These are phyloP conservation scores for Cryptosporidium sp. DNA, from an alignment of 169 alveolate species.

Conservation along the genomic window DNA sequence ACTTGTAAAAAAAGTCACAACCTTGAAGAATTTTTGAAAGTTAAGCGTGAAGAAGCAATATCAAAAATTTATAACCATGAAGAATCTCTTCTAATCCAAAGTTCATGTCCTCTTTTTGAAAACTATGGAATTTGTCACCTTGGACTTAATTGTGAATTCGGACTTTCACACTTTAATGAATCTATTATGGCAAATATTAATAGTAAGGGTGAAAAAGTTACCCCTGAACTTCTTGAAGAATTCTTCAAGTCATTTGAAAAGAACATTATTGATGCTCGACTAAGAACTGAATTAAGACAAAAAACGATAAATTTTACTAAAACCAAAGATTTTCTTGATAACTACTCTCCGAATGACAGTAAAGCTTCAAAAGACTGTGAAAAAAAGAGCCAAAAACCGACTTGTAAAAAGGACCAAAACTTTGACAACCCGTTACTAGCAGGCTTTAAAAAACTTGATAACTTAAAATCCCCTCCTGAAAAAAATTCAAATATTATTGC, in stretches of 20 bases:
- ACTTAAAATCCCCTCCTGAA: not conserved
- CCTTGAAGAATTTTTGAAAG: conserved; percentile 2
- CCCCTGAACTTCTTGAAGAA: not conserved
- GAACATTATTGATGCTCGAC: conserved; percentile 7
- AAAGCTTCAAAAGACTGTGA: not conserved
- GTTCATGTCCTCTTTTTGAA: conserved; percentile 28
- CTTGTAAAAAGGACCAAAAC: not conserved
- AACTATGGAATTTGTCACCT: conserved; percentile 53
- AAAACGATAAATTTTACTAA: conserved; percentile 5
- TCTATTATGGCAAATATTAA: conserved; percentile 29
- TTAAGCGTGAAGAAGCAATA: not conserved
- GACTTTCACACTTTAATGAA: conserved; percentile 30
- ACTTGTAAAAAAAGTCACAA: conserved; percentile 36
- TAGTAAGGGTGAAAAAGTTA: conserved; percentile 53
- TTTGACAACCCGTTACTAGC: not conserved
- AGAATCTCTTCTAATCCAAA: not conserved
- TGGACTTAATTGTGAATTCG: conserved; percentile 58
- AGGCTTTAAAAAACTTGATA: not conserved
- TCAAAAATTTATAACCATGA: not conserved
- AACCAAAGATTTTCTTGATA: conserved; percentile 27
- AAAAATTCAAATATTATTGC: not conserved
- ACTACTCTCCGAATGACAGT: not conserved
- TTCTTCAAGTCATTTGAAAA: conserved; percentile 24
- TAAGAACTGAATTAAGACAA: conserved; percentile 5
- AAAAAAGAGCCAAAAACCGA: not conserved